Conservation (phyloP, 2,329 filamentous ascomycete genomes). For the Knoxdaviesia capensis region DNA sequence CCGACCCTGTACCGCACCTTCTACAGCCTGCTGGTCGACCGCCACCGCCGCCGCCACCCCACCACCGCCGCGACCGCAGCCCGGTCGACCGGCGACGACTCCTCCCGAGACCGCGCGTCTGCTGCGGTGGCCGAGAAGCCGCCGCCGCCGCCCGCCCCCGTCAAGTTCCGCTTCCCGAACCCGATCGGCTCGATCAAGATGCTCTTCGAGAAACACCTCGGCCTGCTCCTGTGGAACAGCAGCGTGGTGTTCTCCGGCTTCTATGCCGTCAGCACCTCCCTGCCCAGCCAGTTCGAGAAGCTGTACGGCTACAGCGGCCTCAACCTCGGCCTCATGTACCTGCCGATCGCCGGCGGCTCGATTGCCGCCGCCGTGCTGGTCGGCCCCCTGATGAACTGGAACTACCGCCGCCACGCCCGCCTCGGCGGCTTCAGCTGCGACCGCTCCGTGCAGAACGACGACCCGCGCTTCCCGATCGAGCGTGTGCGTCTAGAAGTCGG, state of each 20-base stretch:
- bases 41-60: not conserved
- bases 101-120: not conserved
- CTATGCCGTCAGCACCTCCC: conserved; percentile 23
- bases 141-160: not conserved
- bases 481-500: conserved; percentile 26
- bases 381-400: conserved; percentile 43
- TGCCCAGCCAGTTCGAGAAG: conserved; percentile 19
- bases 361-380: conserved; percentile 21
- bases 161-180: conserved; percentile 12
- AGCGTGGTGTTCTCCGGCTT: conserved; percentile 28
- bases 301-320: conserved; percentile 41
- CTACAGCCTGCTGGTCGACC: conserved; percentile 8
- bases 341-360: conserved; percentile 29
- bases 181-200: conserved; percentile 19
- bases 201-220: conserved; percentile 20
- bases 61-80: not conserved
- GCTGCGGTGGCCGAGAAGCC: not conserved
- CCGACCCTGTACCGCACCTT: conserved; percentile 16
- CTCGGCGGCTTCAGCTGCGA: conserved; percentile 30
- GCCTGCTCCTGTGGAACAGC: conserved; percentile 21
- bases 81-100: not conserved
- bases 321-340: conserved; percentile 30
- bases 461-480: conserved; percentile 29
- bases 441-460: conserved; percentile 27
- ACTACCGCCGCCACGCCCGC: conserved; percentile 41